A percentile compares a stretch with the other conserved stretches of the same genome.
phyloP scores from a whole-genome alignment of 768 basidiomycete species.

The Cystofilobasidium capitatum region DNA sequence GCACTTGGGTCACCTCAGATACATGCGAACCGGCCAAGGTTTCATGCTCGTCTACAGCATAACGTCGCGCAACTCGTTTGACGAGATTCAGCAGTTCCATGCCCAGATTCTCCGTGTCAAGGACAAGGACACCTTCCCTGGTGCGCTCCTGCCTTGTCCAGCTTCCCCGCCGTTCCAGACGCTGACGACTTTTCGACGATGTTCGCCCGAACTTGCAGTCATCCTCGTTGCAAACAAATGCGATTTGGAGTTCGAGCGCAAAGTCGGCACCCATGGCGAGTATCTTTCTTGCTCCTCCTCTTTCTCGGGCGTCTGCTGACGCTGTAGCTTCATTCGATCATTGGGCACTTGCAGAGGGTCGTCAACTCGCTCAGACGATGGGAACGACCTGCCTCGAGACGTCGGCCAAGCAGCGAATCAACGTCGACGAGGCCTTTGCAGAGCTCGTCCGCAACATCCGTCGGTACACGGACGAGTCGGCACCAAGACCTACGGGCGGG shows the following conservation, averaged over 20 bases:
- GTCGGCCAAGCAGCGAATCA: constrained; percentile 90
- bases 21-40: constrained; percentile 60
- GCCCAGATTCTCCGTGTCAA: constrained; percentile 92
- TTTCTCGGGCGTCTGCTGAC: background rate
- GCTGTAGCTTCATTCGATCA: background rate
- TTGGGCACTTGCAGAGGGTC: constrained; percentile 61
- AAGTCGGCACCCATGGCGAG: constrained; percentile 86
- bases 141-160: background rate
- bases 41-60: constrained; percentile 97
- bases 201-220: constrained; percentile 25
- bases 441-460: constrained; percentile 88
- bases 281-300: background rate
- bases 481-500: background rate
- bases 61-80: constrained; percentile 94
- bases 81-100: constrained; percentile 92
- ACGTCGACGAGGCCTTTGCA: constrained; percentile 91
- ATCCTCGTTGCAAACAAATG: constrained; percentile 86
- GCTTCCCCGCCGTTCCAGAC: background rate
- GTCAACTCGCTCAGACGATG: constrained; percentile 88
- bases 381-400: constrained; percentile 92
- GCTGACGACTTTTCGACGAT: constrained; percentile 44
- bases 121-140: constrained; percentile 85
- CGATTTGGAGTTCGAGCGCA: constrained; percentile 89
- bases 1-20: background rate
- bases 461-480: constrained; percentile 64